Conservation (phyloP, 1,284 basidiomycete genomes). For the Ganoderma lucidum region DNA sequence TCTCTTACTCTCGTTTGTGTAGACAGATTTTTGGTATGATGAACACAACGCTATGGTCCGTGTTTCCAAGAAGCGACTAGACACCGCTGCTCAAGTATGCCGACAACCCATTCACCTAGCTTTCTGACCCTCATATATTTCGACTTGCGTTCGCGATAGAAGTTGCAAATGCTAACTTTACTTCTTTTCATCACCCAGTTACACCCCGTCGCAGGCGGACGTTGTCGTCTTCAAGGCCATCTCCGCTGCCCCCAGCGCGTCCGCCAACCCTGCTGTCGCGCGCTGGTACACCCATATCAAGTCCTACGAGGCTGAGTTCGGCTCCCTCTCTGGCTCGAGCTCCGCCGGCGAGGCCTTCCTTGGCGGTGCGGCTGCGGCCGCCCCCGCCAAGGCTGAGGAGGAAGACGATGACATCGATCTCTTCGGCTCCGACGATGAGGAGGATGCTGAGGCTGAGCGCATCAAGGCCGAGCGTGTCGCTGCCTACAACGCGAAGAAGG, state of each 20-base stretch:
- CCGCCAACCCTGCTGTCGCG: conserved; percentile 79
- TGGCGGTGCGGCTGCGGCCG: conserved; percentile 48
- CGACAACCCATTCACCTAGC: conserved; percentile 83
- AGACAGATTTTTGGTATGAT: conserved; percentile 59
- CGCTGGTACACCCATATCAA: conserved; percentile 97
- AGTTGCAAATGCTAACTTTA: conserved; percentile 15
- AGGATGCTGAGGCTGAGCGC: conserved; percentile 92
- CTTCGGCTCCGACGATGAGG: conserved; percentile 92
- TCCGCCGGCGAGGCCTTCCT: conserved; percentile 82
- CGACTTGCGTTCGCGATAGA: conserved; percentile 27
- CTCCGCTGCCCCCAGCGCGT: conserved; percentile 68
- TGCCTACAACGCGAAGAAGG: conserved; percentile 94
- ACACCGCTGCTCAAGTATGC: conserved; percentile 89
- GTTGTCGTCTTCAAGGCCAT: conserved; percentile 91
- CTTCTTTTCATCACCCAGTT: conserved; percentile 57
- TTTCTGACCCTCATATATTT: conserved; percentile 69
- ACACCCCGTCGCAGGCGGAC: conserved; percentile 96
- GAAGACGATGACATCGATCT: conserved; percentile 95
- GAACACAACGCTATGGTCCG: conserved; percentile 93
- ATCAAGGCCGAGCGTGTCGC: conserved; percentile 97
- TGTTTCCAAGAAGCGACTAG: conserved; percentile 99
- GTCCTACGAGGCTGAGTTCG: conserved; percentile 85
- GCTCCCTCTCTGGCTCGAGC: conserved; percentile 84
- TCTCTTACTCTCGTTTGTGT: conserved; percentile 22
- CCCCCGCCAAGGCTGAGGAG: conserved; percentile 77